A percentile compares a stretch with the other conserved stretches of the same genome.
These are phyloP conservation scores for Xenosphaeropsis pyriputrescens DNA, from an alignment of 2,329 filamentous ascomycete species.

Conservation along the genomic window DNA sequence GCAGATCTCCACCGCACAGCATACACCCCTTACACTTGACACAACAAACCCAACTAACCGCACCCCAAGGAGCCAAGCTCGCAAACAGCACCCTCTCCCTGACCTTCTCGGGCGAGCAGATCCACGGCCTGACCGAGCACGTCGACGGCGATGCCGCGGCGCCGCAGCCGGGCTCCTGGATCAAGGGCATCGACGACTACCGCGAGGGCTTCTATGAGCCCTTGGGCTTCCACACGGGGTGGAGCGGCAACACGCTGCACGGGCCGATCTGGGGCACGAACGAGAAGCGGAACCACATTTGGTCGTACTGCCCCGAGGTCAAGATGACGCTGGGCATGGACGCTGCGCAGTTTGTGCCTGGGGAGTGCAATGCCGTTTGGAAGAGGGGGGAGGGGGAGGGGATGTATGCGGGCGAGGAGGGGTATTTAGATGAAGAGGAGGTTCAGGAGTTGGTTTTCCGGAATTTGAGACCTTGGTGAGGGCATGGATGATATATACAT, in stretches of 20 bases:
- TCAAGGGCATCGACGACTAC: conserved; percentile 32
- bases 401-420: background rate
- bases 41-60: no score
- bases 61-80: conserved; percentile 22
- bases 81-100: conserved; percentile 34
- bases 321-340: conserved; percentile 43
- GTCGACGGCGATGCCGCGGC: conserved; percentile 9
- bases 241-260: conserved; percentile 29
- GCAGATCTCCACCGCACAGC: no score
- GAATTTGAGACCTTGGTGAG: no score
- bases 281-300: conserved; percentile 31
- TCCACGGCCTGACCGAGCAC: conserved; percentile 20
- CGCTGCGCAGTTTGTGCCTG: conserved; percentile 32
- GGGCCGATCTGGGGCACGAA: conserved; percentile 32
- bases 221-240: conserved; percentile 43
- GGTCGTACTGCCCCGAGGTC: conserved; percentile 41
- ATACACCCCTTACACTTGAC: no score
- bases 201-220: conserved; percentile 37
- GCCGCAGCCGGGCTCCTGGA: conserved; percentile 15
- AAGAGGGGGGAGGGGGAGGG: conserved; percentile 14
- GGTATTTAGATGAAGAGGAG: no score
- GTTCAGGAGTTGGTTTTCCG: no score
- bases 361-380: conserved; percentile 29
- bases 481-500: no score
- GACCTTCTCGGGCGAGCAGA: conserved; percentile 34